Evolutionary conservation across 169 alveolate species (phyloP), one percentile per base, ranked within the genome.

Genomic region (Neospora caninum): DNA sequence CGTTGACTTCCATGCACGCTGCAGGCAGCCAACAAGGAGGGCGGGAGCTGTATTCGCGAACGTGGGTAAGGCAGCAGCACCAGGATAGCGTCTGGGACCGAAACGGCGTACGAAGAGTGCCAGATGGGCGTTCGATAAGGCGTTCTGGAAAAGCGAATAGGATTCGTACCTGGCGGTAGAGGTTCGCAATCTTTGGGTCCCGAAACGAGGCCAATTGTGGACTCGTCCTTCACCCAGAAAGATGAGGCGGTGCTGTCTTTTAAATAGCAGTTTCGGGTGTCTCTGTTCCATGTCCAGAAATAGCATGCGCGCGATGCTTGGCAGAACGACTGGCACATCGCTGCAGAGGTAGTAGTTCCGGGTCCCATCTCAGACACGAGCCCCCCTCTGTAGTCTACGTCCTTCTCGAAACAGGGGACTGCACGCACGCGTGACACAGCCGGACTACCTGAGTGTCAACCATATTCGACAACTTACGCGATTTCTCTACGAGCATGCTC

Each of bases 121-220:
- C n/a, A n/a, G n/a, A n/a, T n/a, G n/a, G n/a, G n/a, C n/a, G n/a
- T n/a, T n/a, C n/a, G n/a, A n/a, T n/a, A n/a, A n/a, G n/a, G n/a
- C n/a, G n/a, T n/a, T n/a, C n/a, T n/a, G n/a, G n/a, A n/a, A n/a
- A n/a, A n/a, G n/a, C n/a, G n/a, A n/a, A n/a, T n/a, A n/a, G n/a
- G n/a, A n/a, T n/a, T n/a, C n/a, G n/a, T n/a, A n/a, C n/a, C n/a
- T n/a, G n/a, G n/a, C n/a, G n/a, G n/a, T n/a, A n/a, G 78, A 20
- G 78, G 78, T 0, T 64, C 73, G 67, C 93, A 88, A 31, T 67
- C 93, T 29, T 64, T 36, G 27, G 69, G 86, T 29, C 93, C 93
- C 0, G 93, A 88, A 10, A 88, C 39, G 38, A 38, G 25, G 83
- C 93, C 93, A 38, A 58, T 27, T 20, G 87, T 88, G 41, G 93